Base-by-base conservation (phyloP, 257 asterid genomes). In the Ehretia macrophylla region DNA sequence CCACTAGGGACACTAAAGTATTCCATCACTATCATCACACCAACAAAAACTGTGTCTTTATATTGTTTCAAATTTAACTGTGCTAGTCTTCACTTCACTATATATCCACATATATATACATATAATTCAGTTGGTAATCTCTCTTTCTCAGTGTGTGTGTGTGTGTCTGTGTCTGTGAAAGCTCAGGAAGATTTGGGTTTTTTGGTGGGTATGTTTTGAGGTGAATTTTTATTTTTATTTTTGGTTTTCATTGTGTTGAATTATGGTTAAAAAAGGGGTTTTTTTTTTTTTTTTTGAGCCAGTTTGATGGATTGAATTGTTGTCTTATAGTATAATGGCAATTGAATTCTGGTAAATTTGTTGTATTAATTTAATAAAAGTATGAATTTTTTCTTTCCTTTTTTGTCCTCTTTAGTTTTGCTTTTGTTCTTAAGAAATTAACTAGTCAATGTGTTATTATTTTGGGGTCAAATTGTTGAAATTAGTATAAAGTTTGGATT, bases 241-340 rank as follows among this genome's bases (percentile, higher is more conserved):
- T 2, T 1, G 16, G 12, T 42, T 42, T 10, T 42, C 2, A 42
- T 42, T 4, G 3, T 42, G 47, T 42, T 42, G 14, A 42, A 42
- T 42, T 55, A 23, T 55, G 44, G 38, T 11, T 14, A 42, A 42
- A 42, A 4, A 42, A 42, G 16, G 47, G 59, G 3, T 27, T 6
- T 27, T 27, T 27, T 27, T 27, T 27, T 27, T 27, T 27, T 27
- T 27, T 11, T 42, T 42, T 69, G 72, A 73, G 72, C 74, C 81
- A 69, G 74, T 55, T 60, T 55, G 78, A 71, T 71, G 35, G 4
- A 27, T 27, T 27, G 35, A 27, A 3, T 27, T 27, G 4, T 27
- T 27, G 51, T 16, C 60, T 62, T 67, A 59, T 16, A 39, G 20
- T 64, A 49, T 60, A 63, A 38, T 27, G 40, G 10, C 10, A 35